Conservation (phyloP, 371 early-diverging fungal genomes). For the Mucor mucedo region DNA sequence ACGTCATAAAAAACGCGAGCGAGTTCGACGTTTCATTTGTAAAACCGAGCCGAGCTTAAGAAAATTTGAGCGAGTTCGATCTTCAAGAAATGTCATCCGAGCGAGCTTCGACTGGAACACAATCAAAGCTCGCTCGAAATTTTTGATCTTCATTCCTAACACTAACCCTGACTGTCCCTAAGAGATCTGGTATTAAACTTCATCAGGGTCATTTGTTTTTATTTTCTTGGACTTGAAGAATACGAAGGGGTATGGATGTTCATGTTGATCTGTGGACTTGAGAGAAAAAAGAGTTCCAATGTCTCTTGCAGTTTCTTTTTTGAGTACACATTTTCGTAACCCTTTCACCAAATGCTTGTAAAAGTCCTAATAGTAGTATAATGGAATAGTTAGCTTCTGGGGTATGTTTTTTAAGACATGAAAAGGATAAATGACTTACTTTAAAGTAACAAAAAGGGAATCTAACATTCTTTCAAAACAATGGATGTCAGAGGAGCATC, state of each 20-base stretch:
- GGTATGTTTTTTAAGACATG: constrained; percentile 1
- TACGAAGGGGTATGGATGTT: constrained; percentile 9
- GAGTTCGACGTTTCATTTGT: too few species aligned
- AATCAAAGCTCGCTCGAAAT: not conserved
- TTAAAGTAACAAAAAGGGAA: not conserved
- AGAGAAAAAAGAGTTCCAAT: constrained; percentile 9
- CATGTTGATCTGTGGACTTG: constrained; percentile 6
- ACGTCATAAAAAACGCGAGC: too few species aligned
- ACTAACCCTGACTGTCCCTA: too few species aligned
- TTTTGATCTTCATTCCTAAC: too few species aligned
- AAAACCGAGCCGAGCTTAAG: too few species aligned
- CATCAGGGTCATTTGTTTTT: constrained; percentile 5
- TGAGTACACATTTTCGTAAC: constrained; percentile 6
- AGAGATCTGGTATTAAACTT: not conserved
- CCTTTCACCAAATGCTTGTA: constrained; percentile 7
- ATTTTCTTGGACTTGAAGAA: constrained; percentile 10
- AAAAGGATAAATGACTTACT: constrained; percentile 8
- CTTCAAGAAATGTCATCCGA: too few species aligned
- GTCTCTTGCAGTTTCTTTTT: constrained; percentile 8
- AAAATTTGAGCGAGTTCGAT: too few species aligned
- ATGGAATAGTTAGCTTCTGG: constrained; percentile 7
- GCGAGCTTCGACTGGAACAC: too few species aligned
- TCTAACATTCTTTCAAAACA: constrained; percentile 12
- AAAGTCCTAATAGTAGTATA: constrained; percentile 2
- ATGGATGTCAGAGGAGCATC: constrained; percentile 19